Evolutionary conservation across 177 flowering plant genomes (phyloP), one percentile per base, ranked within the genome.

Genomic region (Tripterygium wilfordii): DNA sequence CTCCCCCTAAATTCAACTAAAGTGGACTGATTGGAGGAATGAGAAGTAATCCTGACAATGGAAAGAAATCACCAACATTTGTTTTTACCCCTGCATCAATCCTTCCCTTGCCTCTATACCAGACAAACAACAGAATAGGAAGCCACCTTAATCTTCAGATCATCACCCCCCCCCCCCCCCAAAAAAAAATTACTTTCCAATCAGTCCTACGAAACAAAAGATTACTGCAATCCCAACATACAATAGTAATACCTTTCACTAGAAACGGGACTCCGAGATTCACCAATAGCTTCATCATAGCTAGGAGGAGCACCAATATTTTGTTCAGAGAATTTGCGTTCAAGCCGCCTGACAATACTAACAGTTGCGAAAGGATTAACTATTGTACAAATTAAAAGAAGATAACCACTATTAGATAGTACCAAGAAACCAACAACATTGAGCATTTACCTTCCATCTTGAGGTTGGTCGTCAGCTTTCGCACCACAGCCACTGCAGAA

Each of bases 301-400:
- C 90, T 79, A 51, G 99, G 99, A 54, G 97, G 94, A 42, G 76
- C 85, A 53, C 81, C 82, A 56, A 66, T 58, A 51, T 74, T 83
- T 61, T 80, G 94, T 32, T 84, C 97, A 56, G 95, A n/a, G n/a
- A n/a, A n/a, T n/a, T n/a, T n/a, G n/a, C n/a, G n/a, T n/a, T n/a
- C n/a, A n/a, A 94, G 69, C 49, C 49, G 58, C 68, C 86, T 77
- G 53, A 24, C 26, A 33, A 42, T 2, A 5, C n/a, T 18, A 13
- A 3, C 18, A 25, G 29, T n/a, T 8, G 8, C 21, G 41, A n/a
- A n/a, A n/a, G n/a, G n/a, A n/a, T n/a, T n/a, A n/a, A n/a, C n/a
- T n/a, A n/a, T n/a, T n/a, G n/a, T 4, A 18, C 28, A 28, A 4
- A 28, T 12, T 39, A 10, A 45, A 17, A 13, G 10, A 0, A 5